Conservation (phyloP, 352 stramenopile species). For the Phytophthora melonis region DNA sequence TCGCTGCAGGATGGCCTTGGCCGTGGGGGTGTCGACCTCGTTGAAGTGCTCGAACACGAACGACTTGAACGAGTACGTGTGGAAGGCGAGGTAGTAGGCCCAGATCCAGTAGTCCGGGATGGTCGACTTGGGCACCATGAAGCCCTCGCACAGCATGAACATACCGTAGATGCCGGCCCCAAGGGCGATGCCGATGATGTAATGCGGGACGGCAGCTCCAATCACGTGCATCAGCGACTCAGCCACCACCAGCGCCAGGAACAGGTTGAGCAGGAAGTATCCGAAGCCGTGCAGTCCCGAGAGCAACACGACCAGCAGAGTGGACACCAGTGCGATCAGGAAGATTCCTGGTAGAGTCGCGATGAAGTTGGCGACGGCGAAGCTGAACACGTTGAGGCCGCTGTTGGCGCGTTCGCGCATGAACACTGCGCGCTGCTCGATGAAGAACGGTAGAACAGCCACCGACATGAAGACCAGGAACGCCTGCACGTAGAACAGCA, state of each 20-base stretch:
- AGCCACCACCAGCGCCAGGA: conserved; percentile 71
- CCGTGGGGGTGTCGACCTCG: neutral
- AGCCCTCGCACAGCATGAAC: conserved; percentile 83
- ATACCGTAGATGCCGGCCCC: conserved; percentile 79
- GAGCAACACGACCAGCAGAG: conserved; percentile 50
- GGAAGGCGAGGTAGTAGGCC: conserved; percentile 83
- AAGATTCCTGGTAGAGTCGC: conserved; percentile 66
- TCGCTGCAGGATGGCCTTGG: conserved; percentile 35
- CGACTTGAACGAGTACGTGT: conserved; percentile 78
- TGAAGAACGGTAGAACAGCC: conserved; percentile 82
- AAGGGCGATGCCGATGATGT: conserved; percentile 83
- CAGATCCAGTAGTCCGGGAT: conserved; percentile 80
- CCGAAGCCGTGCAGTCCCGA: conserved; percentile 57
- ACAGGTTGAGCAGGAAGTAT: conserved; percentile 69
- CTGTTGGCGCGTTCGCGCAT: conserved; percentile 64
- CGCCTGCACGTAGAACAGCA: conserved; percentile 88
- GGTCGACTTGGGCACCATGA: conserved; percentile 60
- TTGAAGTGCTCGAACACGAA: conserved; percentile 84
- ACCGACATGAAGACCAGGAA: conserved; percentile 93
- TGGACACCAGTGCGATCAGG: conserved; percentile 63
- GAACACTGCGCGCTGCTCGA: conserved; percentile 87
- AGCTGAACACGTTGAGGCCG: conserved; percentile 70
- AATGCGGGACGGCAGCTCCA: conserved; percentile 68
- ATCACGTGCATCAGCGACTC: conserved; percentile 82
- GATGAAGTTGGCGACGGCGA: conserved; percentile 72